Evolutionary conservation across 257 asterid species (phyloP).

Genomic region (Perilla frutescens): DNA sequence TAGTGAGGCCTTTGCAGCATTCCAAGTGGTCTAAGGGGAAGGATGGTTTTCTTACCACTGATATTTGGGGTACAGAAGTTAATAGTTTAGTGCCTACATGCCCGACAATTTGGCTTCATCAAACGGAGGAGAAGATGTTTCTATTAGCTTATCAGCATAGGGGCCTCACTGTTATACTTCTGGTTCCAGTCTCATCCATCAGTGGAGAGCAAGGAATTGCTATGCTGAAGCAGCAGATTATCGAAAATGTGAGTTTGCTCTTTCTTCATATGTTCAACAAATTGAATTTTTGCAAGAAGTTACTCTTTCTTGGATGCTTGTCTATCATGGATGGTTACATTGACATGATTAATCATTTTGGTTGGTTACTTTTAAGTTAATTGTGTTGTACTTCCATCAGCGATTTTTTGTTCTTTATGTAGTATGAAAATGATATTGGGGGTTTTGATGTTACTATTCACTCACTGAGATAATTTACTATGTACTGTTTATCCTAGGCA

Average conservation of each 20-base stretch:
- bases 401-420: background rate
- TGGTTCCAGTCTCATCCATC: constrained; percentile 77
- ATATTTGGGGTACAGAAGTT: constrained; percentile 83
- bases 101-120: constrained; percentile 80
- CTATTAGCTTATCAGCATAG: constrained; percentile 80
- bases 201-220: constrained; percentile 85
- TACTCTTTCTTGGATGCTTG: constrained; percentile 20
- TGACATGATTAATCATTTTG: constrained; percentile 9
- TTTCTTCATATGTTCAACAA: background rate
- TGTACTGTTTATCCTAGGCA: constrained; percentile 57
- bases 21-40: constrained; percentile 90
- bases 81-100: constrained; percentile 54
- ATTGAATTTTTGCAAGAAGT: constrained; percentile 16
- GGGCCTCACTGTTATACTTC: constrained; percentile 77
- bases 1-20: constrained; percentile 88
- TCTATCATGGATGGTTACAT: constrained; percentile 18
- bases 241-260: constrained; percentile 69
- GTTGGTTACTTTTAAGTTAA: constrained; percentile 19
- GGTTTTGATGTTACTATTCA: constrained; percentile 21
- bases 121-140: constrained; percentile 84
- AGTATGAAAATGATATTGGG: background rate
- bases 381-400: constrained; percentile 6
- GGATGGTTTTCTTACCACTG: constrained; percentile 85
- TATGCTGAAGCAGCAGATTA: constrained; percentile 75
- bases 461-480: constrained; percentile 17